Evolutionary conservation across 2,329 filamentous ascomycete genomes (phyloP), one percentile per base, ranked within the genome.

Genomic region (Aspergillus cejpii): DNA sequence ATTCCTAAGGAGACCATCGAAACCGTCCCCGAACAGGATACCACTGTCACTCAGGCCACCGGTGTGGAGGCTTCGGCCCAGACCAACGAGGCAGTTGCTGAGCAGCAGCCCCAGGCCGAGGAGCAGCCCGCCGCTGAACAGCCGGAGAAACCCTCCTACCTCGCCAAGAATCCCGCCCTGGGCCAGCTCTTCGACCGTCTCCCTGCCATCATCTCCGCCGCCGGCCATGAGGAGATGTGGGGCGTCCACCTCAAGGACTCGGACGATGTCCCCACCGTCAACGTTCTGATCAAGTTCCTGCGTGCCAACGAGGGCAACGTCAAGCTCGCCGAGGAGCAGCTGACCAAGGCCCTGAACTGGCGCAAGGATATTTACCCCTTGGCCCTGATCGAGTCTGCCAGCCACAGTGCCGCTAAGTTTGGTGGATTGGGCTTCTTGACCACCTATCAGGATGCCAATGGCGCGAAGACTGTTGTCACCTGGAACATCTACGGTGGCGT

Each of bases 401-500:
- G 68, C 19, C 92, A 84, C 67, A 78, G 78, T 58, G 74, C 76
- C 53, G 69, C 69, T 46, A 90, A 87, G 69, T 96, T 92, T 57
- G 79, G 74, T 6, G 83, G 83, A 1, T 67, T 96, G 45, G 91
- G 90, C 29, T 96, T 85, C 63, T 78, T 95, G 40, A 87, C 87
- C 1, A 75, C 75, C n/a, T 81, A 92, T 55, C 69, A 75, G 43
- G 72, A 72, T 31, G 74, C 75, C 27, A 74, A 74, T 1, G 72
- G 71, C 20, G 75, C 74, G 40, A 62, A 70, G 44, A 64, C 79
- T 57, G 66, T 95, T 44, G 83, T 90, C 39, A 92, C 87, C 2
- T 96, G 90, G 84, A 96, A 96, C 66, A 83, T 96, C 60, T 96
- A 97, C 62, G 90, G 90, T 11, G 80, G 81, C 28, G 86, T 90